phyloP scores from a whole-genome alignment of 108 stramenopile genomes.

The Bacterosira constricta region DNA sequence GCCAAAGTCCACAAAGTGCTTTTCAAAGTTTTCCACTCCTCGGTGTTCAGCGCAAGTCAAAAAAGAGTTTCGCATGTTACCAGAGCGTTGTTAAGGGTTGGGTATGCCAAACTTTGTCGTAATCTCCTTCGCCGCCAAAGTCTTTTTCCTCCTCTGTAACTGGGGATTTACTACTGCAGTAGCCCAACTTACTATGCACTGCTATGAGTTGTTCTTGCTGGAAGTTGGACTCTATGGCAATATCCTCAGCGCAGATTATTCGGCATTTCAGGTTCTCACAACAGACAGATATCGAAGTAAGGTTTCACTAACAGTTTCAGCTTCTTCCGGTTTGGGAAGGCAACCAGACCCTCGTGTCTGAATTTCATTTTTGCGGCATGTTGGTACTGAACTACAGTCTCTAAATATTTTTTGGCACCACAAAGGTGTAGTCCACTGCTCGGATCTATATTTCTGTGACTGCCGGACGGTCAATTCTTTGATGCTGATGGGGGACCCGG shows the following conservation, averaged over 20 bases:
- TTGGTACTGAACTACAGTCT: no score
- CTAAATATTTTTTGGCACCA: no score
- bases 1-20: not conserved
- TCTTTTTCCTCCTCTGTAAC: not conserved
- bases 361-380: no score
- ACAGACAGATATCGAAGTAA: not conserved
- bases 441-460: no score
- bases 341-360: not conserved
- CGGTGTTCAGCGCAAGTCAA: not conserved
- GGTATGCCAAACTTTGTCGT: not conserved
- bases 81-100: not conserved
- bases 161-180: not conserved
- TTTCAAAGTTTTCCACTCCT: not conserved
- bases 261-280: not conserved
- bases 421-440: no score
- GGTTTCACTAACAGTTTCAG: not conserved
- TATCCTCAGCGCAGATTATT: not conserved
- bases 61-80: not conserved
- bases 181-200: not conserved
- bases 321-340: not conserved
- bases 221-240: constrained; percentile 12
- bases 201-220: not conserved
- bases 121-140: not conserved
- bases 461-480: no score
- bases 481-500: no score